phyloP scores from a whole-genome alignment of 2,329 filamentous ascomycete species.

The Davidsoniella australis region DNA sequence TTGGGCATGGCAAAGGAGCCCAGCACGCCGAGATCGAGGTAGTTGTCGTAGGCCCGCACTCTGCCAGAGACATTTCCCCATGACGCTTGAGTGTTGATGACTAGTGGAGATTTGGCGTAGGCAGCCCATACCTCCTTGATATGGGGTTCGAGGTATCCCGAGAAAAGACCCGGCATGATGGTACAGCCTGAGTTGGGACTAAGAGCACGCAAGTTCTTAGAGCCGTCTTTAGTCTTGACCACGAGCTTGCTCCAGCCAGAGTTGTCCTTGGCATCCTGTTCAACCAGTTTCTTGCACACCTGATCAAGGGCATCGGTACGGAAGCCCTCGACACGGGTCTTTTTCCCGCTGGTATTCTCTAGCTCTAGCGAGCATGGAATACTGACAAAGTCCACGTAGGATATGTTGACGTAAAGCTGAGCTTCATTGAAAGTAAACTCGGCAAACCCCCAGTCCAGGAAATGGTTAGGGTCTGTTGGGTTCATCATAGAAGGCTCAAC shows the following conservation, averaged over 20 bases:
- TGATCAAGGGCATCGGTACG: constrained; percentile 27
- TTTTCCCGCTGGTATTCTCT: constrained; percentile 26
- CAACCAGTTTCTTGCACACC: constrained; percentile 27
- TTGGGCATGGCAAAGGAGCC: constrained; percentile 29
- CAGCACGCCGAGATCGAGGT: constrained; percentile 17
- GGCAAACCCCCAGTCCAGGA: constrained; percentile 47
- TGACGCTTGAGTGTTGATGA: constrained; percentile 35
- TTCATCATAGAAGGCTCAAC: constrained; percentile 63
- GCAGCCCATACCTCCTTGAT: constrained; percentile 35
- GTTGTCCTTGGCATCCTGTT: constrained; percentile 29
- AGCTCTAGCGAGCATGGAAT: constrained; percentile 44
- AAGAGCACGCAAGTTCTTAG: constrained; percentile 29
- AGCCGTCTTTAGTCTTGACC: constrained; percentile 23
- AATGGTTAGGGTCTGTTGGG: constrained; percentile 42
- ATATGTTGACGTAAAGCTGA: constrained; percentile 52
- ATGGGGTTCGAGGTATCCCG: constrained; percentile 32
- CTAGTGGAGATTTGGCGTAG: constrained; percentile 28
- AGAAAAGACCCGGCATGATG: constrained; percentile 27
- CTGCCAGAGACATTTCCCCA: constrained; percentile 32
- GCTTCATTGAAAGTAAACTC: constrained; percentile 49
- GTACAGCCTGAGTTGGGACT: constrained; percentile 34
- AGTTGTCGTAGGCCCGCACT: constrained; percentile 22
- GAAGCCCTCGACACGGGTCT: constrained; percentile 32
- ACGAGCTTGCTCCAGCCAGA: constrained; percentile 36
- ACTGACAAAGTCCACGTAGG: constrained; percentile 59